Conservation (phyloP, 2,329 filamentous ascomycete genomes). For the Exophiala lecanii-corni region DNA sequence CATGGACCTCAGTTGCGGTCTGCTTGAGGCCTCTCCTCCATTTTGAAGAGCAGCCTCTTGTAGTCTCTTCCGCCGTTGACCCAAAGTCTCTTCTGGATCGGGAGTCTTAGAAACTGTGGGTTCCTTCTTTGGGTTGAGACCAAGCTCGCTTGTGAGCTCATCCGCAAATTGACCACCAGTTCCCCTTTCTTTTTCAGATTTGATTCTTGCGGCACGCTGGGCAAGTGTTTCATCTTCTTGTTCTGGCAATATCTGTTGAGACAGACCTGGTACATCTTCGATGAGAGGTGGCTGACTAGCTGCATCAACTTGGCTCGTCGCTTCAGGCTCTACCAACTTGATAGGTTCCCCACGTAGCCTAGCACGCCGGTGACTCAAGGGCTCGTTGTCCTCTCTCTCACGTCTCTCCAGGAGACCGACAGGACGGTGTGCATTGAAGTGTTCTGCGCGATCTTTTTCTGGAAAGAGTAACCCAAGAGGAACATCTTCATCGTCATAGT, state of each 20-base stretch:
- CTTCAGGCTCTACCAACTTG: conserved; percentile 29
- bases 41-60: conserved; percentile 35
- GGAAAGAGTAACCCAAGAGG: conserved; percentile 78
- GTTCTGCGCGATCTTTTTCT: conserved; percentile 34
- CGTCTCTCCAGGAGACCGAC: conserved; percentile 58
- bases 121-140: conserved; percentile 26
- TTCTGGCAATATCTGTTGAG: conserved; percentile 24
- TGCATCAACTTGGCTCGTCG: conserved; percentile 11
- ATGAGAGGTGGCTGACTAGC: conserved; percentile 29
- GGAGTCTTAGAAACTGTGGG: conserved; percentile 23
- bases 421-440: conserved; percentile 32
- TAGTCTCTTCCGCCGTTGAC: conserved; percentile 42
- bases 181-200: conserved; percentile 31
- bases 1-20: conserved; percentile 32
- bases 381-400: conserved; percentile 88
- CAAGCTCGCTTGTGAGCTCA: conserved; percentile 41
- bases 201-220: conserved; percentile 40
- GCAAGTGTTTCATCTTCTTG: conserved; percentile 43
- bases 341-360: conserved; percentile 62
- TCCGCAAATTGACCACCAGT: conserved; percentile 38
- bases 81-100: conserved; percentile 43
- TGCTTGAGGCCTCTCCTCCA: conserved; percentile 4
- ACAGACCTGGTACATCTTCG: conserved; percentile 27
- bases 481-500: conserved; percentile 73
- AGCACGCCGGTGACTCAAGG: conserved; percentile 70